These are phyloP conservation scores for Adiantum capillusveneris DNA, from an alignment of 75 land plant species.

Conservation along the genomic window DNA sequence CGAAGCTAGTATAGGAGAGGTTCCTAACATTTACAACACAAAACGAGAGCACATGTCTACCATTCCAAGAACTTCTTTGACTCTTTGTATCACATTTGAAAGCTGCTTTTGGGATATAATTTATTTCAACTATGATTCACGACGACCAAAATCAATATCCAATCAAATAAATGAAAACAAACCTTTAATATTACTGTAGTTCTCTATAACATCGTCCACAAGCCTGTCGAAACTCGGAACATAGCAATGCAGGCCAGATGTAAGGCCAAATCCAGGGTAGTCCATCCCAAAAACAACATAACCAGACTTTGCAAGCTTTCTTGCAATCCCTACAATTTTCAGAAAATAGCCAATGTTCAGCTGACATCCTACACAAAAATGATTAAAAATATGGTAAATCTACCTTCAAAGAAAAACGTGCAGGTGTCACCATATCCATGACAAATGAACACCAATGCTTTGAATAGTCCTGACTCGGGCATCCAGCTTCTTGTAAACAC, in stretches of 20 bases:
- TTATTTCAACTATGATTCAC: too few species aligned
- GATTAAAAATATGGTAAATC: background rate
- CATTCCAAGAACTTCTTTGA: too few species aligned
- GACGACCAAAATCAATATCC: too few species aligned
- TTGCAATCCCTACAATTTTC: constrained; percentile 57
- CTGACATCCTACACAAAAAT: background rate
- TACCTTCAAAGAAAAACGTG: constrained; percentile 91
- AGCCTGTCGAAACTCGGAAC: constrained; percentile 68
- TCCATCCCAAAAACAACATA: constrained; percentile 95
- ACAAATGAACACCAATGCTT: constrained; percentile 67
- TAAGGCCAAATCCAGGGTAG: constrained; percentile 92
- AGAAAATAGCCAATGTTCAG: background rate
- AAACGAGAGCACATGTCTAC: too few species aligned
- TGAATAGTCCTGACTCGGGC: constrained; percentile 45
- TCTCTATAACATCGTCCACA: constrained; percentile 86
- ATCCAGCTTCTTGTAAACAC: constrained; percentile 88
- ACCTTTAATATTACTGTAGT: constrained; percentile 72
- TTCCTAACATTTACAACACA: too few species aligned
- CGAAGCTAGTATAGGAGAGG: too few species aligned
- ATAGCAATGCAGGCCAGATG: constrained; percentile 87
- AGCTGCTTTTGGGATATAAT: too few species aligned
- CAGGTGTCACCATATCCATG: constrained; percentile 97
- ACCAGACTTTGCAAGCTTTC: constrained; percentile 63
- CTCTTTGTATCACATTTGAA: too few species aligned
- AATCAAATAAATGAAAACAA: too few species aligned